Base-by-base conservation (phyloP, 2,329 filamentous ascomycete genomes). In the Diplodia sapinea region DNA sequence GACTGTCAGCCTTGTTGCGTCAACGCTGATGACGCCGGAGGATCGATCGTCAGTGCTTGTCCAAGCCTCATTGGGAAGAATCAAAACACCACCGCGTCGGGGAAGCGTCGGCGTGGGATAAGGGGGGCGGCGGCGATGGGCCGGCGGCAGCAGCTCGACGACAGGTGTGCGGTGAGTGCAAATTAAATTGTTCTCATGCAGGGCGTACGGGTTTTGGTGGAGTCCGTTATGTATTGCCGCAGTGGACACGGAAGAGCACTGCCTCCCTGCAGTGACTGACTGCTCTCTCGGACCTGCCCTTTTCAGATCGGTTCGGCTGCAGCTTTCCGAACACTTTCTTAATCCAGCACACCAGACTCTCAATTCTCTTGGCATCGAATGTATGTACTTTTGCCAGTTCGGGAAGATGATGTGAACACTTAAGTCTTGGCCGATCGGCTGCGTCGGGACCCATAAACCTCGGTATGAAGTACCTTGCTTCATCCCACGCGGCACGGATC, bases 1-100 rank as follows among this genome's bases (percentile, higher is more conserved):
- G 50, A 29, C 23, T 33, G 50, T 52, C 50, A 52, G 50, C 50
- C 50, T 17, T 52, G 50, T 15, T 33, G 50, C 20, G 50, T 52
- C 50, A 52, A 52, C 43, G 36, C 36, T 12, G 36, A 38, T 38
- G 36, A 38, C 36, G 43, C 43, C 43, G 13, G 43, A 47, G 43
- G 43, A n/a, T 47, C 26, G 26, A 26, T 26, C 26, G 26, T 26
- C 26, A 26, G 26, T 26, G 26, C 26, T 26, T 26, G 26, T 2
- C 31, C 43, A 47, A 20, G 43, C n/a, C 43, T 20, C 43, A 9
- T 11, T 13, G 13, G 9, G 17, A 47, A 47, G 31, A 11, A 20
- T n/a, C 17, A 9, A 47, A 47, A 47, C 17, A 47, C 7, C 17
- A 20, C 43, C 43, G 26, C 26, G 8, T 47, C 43, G 43, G n/a